These are phyloP conservation scores for Tardiomyces blankii DNA, from an alignment of 1,139 yeast genomes.

Conservation along the genomic window DNA sequence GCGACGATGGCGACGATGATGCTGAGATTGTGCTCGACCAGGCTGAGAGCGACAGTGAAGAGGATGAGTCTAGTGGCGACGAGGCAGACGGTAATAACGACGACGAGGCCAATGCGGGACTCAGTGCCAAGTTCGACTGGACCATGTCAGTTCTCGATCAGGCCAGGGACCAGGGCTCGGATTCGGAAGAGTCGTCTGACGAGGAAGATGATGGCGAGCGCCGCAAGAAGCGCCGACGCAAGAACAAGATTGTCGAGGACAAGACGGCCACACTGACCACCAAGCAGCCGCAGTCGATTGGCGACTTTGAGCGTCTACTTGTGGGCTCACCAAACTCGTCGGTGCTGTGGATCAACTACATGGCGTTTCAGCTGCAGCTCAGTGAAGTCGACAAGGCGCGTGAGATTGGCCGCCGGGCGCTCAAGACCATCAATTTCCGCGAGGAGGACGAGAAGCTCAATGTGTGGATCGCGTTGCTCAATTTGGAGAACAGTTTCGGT, in stretches of 20 bases:
- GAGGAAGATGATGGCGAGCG: conserved; percentile 22
- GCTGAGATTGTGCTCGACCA: conserved; percentile 17
- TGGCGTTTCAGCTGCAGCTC: conserved; percentile 93
- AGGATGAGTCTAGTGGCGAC: too few species aligned
- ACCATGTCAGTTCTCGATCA: conserved; percentile 76
- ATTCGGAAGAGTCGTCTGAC: conserved; percentile 34
- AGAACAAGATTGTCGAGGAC: conserved; percentile 48
- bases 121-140: conserved; percentile 89
- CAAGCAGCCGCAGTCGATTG: conserved; percentile 80
- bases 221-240: conserved; percentile 32
- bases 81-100: conserved; percentile 20
- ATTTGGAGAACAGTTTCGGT: conserved; percentile 91
- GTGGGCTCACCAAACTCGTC: conserved; percentile 93
- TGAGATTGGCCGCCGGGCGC: conserved; percentile 84
- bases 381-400: conserved; percentile 93
- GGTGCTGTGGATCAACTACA: conserved; percentile 91
- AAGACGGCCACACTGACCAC: conserved; percentile 75
- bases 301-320: conserved; percentile 84
- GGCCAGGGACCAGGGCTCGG: conserved; percentile 41
- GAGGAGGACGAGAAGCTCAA: conserved; percentile 91
- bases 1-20: conserved; percentile 8
- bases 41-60: conserved; percentile 19
- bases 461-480: conserved; percentile 90
- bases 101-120: conserved; percentile 35
- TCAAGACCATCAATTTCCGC: conserved; percentile 79